Conservation (phyloP, 2,329 filamentous ascomycete genomes). For the Plenodomus lindquistii region DNA sequence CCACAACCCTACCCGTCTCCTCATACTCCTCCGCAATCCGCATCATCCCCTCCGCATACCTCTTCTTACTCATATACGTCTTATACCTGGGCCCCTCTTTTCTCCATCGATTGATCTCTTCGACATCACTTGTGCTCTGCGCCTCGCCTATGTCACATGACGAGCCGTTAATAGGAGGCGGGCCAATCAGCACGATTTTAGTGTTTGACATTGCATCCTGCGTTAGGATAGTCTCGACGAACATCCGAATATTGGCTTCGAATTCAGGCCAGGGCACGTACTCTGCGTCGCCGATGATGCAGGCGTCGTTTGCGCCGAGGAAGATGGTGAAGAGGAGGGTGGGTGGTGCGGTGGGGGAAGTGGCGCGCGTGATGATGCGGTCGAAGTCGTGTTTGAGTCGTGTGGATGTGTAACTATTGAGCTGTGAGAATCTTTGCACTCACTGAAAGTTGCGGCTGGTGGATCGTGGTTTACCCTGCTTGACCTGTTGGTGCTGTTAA, state of each 20-base stretch:
- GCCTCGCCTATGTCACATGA: neutral
- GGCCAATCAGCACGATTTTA: slow-evolving; percentile 44
- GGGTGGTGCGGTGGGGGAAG: slow-evolving; percentile 16
- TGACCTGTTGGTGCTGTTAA: slow-evolving; percentile 15
- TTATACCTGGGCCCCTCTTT: slow-evolving; percentile 23
- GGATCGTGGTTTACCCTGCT: slow-evolving; percentile 21
- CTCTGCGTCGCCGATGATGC: slow-evolving; percentile 23
- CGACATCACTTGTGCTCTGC: neutral
- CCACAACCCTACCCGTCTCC: slow-evolving; percentile 37
- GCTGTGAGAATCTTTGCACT: neutral
- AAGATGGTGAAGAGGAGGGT: slow-evolving; percentile 48
- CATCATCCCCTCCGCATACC: slow-evolving; percentile 45
- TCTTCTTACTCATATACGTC: slow-evolving; percentile 45
- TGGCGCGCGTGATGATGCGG: slow-evolving; percentile 25
- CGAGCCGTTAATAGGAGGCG: slow-evolving; percentile 37
- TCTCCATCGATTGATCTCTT: neutral
- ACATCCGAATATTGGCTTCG: slow-evolving; percentile 41
- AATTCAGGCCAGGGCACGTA: slow-evolving; percentile 41
- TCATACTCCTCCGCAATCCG: slow-evolving; percentile 41
- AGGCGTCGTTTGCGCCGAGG: slow-evolving; percentile 47
- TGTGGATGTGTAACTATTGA: slow-evolving; percentile 33
- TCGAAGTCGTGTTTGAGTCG: slow-evolving; percentile 27
- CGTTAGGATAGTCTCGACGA: slow-evolving; percentile 39
- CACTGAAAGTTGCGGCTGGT: neutral
- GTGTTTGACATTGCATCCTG: slow-evolving; percentile 34